Conservation (phyloP, 129 eudicot genomes). For the Scalesia atractyloides region DNA sequence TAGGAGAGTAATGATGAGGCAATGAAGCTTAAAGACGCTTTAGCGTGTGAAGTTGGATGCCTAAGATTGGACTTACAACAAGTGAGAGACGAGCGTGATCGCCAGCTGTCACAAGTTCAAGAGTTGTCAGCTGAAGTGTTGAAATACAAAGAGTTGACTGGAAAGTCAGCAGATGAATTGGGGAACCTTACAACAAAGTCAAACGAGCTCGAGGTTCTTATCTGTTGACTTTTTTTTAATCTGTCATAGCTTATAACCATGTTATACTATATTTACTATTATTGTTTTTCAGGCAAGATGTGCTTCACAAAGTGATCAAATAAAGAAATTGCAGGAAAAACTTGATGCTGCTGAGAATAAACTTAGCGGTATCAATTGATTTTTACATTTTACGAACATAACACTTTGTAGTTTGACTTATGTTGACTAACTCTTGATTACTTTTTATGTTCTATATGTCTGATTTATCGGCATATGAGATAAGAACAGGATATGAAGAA, state of each 20-base stretch:
- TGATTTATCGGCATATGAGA: slow-evolving; percentile 69
- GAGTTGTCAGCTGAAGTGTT: slow-evolving; percentile 53
- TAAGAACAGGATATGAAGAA: slow-evolving; percentile 72
- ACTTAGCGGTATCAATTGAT: slow-evolving; percentile 56
- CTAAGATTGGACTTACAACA: slow-evolving; percentile 70
- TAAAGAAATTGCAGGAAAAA: slow-evolving; percentile 61
- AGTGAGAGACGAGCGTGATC: slow-evolving; percentile 84
- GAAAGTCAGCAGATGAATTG: slow-evolving; percentile 64
- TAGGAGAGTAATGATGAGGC: slow-evolving; percentile 73
- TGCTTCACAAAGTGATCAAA: slow-evolving; percentile 60
- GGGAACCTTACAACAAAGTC: slow-evolving; percentile 54
- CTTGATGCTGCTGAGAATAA: slow-evolving; percentile 74
- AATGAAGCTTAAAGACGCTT: slow-evolving; percentile 61
- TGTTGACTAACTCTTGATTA: slow-evolving; percentile 9
- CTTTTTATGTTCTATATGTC: slow-evolving; percentile 51
- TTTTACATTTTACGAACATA: slow-evolving; percentile 4
- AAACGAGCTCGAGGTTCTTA: slow-evolving; percentile 73
- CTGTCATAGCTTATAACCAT: background rate
- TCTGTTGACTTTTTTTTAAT: background rate
- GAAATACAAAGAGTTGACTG: slow-evolving; percentile 55
- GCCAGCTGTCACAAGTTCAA: slow-evolving; percentile 50
- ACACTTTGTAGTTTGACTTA: background rate
- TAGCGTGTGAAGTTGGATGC: slow-evolving; percentile 56
- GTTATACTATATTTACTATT: background rate
- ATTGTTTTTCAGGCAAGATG: slow-evolving; percentile 53